phyloP scores from a whole-genome alignment of 139 green algal genomes.

The Penium margaritaceum region DNA sequence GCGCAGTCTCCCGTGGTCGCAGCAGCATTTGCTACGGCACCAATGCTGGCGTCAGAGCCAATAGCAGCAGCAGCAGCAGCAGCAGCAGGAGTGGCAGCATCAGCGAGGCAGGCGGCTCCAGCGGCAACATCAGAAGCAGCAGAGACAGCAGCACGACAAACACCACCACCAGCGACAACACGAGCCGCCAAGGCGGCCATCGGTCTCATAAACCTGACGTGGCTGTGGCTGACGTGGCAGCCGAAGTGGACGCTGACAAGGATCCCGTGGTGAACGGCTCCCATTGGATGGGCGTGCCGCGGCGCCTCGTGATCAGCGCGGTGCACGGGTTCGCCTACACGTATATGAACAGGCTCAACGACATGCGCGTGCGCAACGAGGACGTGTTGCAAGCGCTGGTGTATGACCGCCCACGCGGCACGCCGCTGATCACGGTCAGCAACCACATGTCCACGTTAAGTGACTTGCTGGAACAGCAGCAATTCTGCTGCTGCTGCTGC shows the following conservation, averaged over 20 bases:
- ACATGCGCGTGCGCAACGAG: conserved; percentile 11
- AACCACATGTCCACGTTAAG: conserved; percentile 49
- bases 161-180: background rate
- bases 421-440: conserved; percentile 25
- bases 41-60: no score
- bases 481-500: no score
- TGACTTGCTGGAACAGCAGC: no score
- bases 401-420: background rate
- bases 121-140: no score
- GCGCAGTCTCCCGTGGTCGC: background rate
- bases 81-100: no score
- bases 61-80: no score
- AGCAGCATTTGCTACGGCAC: no score
- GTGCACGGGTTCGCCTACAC: conserved; percentile 3
- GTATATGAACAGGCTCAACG: background rate
- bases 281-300: background rate
- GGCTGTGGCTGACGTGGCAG: background rate
- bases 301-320: background rate
- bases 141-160: background rate
- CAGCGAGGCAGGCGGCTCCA: no score
- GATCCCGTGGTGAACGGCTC: background rate
- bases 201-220: no score
- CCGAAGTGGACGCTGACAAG: background rate
- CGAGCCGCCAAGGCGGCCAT: background rate
- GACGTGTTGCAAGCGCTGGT: conserved; percentile 24